These are phyloP conservation scores for Andalucia godoyi DNA, from an alignment of 78 protist genomes.

Conservation along the genomic window DNA sequence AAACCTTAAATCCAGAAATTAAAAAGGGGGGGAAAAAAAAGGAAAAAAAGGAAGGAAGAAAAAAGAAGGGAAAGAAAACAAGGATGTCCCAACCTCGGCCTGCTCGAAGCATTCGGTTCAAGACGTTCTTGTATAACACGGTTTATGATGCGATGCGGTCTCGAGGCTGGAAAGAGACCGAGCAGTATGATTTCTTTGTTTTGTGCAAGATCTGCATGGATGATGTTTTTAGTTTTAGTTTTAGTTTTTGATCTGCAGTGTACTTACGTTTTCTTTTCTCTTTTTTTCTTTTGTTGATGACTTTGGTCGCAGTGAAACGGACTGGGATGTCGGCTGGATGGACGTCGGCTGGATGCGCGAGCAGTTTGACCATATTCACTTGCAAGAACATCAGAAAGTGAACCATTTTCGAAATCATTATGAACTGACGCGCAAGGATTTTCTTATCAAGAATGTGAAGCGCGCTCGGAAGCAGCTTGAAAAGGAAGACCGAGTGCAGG, in stretches of 20 bases:
- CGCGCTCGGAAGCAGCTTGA: constrained; percentile 15
- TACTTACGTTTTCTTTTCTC: no score
- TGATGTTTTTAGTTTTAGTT: no score
- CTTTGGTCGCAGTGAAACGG: not conserved
- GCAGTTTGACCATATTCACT: not conserved
- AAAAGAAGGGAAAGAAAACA: no score
- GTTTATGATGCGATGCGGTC: not conserved
- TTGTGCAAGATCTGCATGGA: not conserved
- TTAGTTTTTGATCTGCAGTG: no score
- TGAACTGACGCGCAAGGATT: constrained; percentile 68
- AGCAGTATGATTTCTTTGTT: no score
- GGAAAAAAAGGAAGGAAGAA: no score
- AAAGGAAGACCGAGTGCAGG: constrained; percentile 19
- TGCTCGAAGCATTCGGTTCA: constrained; percentile 1
- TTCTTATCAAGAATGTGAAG: constrained; percentile 46
- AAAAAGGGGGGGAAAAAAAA: no score
- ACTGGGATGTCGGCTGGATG: constrained; percentile 26
- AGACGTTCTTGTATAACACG: constrained; percentile 10
- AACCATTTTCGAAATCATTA: constrained; percentile 66
- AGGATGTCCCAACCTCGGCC: no score
- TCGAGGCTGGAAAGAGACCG: constrained; percentile 26
- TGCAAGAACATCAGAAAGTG: constrained; percentile 13
- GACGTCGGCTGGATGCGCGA: constrained; percentile 27
- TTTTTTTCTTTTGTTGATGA: not conserved
- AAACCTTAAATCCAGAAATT: no score